A percentile compares a stretch with the other conserved stretches of the same genome.
Conservation (phyloP, 495 filamentous ascomycete genomes). For the Astrothelium macrocarpum region DNA sequence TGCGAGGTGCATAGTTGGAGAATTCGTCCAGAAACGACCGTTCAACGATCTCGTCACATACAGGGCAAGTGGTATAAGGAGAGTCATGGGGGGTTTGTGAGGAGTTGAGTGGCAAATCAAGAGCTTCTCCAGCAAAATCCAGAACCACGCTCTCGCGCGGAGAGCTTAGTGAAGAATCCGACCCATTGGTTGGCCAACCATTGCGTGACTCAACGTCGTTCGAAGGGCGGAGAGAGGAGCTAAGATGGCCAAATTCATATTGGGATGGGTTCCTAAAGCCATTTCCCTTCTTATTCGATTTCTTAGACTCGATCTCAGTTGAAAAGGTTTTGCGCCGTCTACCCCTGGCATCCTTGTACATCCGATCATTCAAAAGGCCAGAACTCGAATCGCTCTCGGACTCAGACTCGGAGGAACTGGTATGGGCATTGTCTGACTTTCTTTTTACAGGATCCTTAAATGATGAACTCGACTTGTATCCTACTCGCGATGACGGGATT, state of each 20-base stretch:
- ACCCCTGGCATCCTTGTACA: background rate
- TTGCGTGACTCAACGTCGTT: background rate
- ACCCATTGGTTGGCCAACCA: background rate
- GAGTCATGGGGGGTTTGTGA: background rate
- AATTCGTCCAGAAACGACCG: background rate
- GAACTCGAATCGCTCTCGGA: background rate
- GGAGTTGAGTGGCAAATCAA: background rate
- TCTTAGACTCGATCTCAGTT: background rate
- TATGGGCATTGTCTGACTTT: background rate
- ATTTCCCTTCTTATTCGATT: too few relatives aligned
- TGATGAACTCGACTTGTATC: background rate
- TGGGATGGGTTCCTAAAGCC: background rate
- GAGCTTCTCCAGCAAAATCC: background rate
- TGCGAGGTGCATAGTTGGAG: background rate
- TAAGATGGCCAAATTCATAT: background rate
- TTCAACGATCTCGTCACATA: background rate
- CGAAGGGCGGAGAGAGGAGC: background rate
- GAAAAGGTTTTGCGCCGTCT: background rate
- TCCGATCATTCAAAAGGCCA: background rate
- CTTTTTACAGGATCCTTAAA: background rate
- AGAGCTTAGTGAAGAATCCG: background rate
- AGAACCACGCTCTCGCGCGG: background rate
- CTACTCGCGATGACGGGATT: background rate
- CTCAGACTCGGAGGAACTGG: background rate
- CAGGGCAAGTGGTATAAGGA: background rate